Conservation (phyloP, 2,329 filamentous ascomycete species). For the Hypoxylon sp. region DNA sequence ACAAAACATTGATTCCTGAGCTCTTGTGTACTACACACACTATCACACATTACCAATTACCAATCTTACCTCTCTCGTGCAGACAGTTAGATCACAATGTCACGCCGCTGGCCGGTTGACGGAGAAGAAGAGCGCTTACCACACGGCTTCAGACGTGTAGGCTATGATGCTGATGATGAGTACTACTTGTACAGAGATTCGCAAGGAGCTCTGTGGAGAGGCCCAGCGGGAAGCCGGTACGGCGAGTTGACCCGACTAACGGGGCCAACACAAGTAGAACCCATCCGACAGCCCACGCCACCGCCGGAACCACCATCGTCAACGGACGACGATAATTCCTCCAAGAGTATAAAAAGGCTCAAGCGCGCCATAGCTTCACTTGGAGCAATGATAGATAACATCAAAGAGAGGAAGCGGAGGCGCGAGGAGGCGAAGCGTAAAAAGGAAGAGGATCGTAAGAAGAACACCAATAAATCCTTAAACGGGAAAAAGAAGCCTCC, state of each 20-base stretch:
- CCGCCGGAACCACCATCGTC: no score
- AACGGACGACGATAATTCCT: no score
- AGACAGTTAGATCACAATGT: conserved; percentile 3
- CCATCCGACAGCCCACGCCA: no score
- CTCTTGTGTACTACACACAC: not conserved
- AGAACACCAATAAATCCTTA: not conserved
- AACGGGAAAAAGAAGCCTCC: not conserved
- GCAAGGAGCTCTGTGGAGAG: conserved; percentile 12
- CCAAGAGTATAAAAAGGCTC: no score
- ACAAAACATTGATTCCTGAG: not conserved
- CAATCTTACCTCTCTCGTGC: not conserved
- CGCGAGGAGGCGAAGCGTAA: not conserved
- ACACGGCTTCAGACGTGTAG: conserved; percentile 6
- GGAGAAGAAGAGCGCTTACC: conserved; percentile 7
- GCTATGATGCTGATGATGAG: conserved; percentile 14
- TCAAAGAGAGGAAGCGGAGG: not conserved
- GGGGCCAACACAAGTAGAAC: not conserved
- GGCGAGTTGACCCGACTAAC: not conserved
- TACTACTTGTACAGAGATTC: not conserved
- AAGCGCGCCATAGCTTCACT: no score
- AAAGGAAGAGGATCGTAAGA: not conserved
- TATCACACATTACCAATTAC: not conserved
- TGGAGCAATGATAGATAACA: no score
- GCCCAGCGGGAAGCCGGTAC: not conserved
- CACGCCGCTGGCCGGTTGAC: conserved; percentile 6